phyloP scores from a whole-genome alignment of 345 rosid species.

The Eucalyptus marginata region DNA sequence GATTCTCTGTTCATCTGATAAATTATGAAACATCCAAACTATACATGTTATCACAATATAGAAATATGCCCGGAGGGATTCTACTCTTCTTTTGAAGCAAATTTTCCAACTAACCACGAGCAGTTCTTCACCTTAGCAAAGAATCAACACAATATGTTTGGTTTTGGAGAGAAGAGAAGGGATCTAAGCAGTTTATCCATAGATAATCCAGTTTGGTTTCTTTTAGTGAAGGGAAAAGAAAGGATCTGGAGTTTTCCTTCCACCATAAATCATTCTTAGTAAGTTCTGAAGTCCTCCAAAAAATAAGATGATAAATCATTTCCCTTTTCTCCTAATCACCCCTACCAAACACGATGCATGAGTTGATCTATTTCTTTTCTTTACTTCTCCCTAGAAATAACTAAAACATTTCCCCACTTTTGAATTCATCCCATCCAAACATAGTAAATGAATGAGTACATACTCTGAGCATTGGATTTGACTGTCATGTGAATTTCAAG shows the following conservation, averaged over 20 bases:
- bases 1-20: background rate
- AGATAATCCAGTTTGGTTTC: background rate
- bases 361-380: background rate
- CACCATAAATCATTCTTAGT: background rate
- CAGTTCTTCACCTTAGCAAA: background rate
- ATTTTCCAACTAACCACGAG: background rate
- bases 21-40: background rate
- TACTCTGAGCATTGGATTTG: background rate
- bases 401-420: background rate
- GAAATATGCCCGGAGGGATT: background rate
- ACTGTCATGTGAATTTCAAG: background rate
- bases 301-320: background rate
- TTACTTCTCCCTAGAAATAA: background rate
- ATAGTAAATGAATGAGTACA: background rate
- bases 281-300: background rate
- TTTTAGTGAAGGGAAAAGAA: background rate
- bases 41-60: background rate
- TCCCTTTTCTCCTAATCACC: background rate
- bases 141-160: background rate
- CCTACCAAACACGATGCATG: background rate
- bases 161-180: background rate
- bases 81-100: background rate
- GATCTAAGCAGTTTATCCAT: background rate
- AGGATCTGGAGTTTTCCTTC: background rate
- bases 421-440: background rate